A percentile compares a stretch with the other conserved stretches of the same genome.
phyloP scores from a whole-genome alignment of 768 basidiomycete species.

The Mycena rebaudengoi region DNA sequence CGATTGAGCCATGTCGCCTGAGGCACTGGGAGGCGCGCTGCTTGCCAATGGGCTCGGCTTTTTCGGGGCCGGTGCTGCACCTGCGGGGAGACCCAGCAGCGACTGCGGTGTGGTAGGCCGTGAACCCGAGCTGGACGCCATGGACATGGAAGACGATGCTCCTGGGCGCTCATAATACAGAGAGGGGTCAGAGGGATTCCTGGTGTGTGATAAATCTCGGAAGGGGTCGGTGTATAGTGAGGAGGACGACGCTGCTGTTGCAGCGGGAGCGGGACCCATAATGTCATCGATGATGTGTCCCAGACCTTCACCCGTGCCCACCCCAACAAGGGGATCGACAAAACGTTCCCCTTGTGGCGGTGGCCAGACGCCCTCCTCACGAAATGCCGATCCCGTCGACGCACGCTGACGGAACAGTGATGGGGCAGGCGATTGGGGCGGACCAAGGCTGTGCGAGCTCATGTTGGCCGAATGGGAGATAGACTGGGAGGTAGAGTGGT shows the following conservation, averaged over 20 bases:
- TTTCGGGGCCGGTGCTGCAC: constrained; percentile 19
- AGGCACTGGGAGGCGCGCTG: constrained; percentile 5
- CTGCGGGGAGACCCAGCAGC: constrained; percentile 23
- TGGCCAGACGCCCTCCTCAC: constrained; percentile 54
- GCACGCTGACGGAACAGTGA: constrained; percentile 50
- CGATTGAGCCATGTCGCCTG: constrained; percentile 22
- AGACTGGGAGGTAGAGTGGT: constrained; percentile 15
- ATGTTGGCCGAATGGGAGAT: constrained; percentile 8
- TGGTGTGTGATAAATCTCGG: constrained; percentile 17
- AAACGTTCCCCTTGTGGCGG: constrained; percentile 46
- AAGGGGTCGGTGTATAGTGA: constrained; percentile 26
- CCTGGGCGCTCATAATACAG: constrained; percentile 23
- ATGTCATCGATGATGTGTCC: constrained; percentile 26
- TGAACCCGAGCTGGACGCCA: background rate
- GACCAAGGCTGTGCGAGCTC: constrained; percentile 22
- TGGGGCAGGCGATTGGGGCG: constrained; percentile 40
- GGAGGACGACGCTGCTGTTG: background rate
- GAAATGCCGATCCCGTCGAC: constrained; percentile 56
- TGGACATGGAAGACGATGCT: constrained; percentile 21
- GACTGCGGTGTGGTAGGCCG: constrained; percentile 22
- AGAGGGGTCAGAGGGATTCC: constrained; percentile 13
- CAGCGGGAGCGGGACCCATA: constrained; percentile 16
- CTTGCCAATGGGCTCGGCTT: constrained; percentile 23
- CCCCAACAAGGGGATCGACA: constrained; percentile 48
- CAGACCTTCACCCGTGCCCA: constrained; percentile 15